phyloP scores from a whole-genome alignment of 345 rosid genomes.

The Geranium brycei region DNA sequence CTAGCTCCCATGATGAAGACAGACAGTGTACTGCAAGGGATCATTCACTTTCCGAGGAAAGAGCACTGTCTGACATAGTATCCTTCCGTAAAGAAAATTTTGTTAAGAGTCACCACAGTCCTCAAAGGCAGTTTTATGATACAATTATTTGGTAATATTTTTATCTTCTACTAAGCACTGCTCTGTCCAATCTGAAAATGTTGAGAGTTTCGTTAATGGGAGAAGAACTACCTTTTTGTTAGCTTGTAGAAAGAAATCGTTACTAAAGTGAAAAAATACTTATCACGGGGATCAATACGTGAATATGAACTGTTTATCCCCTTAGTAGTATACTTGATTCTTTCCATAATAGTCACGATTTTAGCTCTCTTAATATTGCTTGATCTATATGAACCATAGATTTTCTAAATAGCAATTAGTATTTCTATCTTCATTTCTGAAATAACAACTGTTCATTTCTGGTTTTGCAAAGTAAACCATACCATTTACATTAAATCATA shows the following conservation, averaged over 20 bases:
- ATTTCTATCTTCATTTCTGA: too few relatives aligned
- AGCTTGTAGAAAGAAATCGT: not conserved
- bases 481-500: not conserved
- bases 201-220: not conserved
- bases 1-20: constrained; percentile 15
- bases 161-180: not conserved
- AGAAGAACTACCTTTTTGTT: not conserved
- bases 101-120: constrained; percentile 28
- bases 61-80: constrained; percentile 41
- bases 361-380: not conserved
- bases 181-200: not conserved
- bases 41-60: constrained; percentile 13
- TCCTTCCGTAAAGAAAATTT: constrained; percentile 73
- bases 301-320: not conserved
- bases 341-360: not conserved
- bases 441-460: not conserved
- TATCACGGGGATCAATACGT: not conserved
- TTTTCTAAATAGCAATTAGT: not conserved
- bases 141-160: constrained; percentile 68
- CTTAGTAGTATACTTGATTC: not conserved
- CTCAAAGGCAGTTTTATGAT: constrained; percentile 37
- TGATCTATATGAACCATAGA: not conserved
- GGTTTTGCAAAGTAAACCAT: not conserved
- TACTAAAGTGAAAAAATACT: not conserved
- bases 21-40: constrained; percentile 12